Evolutionary conservation across 192 early-diverging fungal species (phyloP).

Genomic region (Chytriomyces hyalinus): DNA sequence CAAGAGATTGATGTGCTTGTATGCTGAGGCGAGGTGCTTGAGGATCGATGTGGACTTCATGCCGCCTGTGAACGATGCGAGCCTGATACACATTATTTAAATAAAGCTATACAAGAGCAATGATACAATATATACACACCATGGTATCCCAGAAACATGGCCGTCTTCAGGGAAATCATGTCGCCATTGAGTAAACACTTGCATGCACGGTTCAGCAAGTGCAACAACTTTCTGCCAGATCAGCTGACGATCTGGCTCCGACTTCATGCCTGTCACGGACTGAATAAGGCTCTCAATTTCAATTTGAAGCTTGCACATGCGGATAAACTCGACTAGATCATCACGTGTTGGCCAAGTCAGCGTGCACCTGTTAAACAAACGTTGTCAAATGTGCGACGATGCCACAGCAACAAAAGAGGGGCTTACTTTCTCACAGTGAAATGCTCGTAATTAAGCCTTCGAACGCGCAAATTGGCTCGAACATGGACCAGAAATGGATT

Average conservation of each 20-base stretch:
- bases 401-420: background rate
- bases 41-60: constrained; percentile 36
- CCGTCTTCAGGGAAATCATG: background rate
- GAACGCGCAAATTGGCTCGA: constrained; percentile 43
- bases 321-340: constrained; percentile 37
- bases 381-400: too few relatives aligned
- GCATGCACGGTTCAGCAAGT: constrained; percentile 7
- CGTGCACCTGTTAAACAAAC: background rate
- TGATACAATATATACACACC: constrained; percentile 23
- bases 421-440: constrained; percentile 23
- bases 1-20: constrained; percentile 10
- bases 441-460: background rate
- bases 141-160: constrained; percentile 52
- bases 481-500: constrained; percentile 48
- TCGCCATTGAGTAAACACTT: constrained; percentile 1
- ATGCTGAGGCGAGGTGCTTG: background rate
- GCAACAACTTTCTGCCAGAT: constrained; percentile 4
- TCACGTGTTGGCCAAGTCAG: constrained; percentile 45
- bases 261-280: background rate
- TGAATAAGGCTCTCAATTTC: background rate
- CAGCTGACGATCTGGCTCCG: background rate
- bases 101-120: constrained; percentile 43
- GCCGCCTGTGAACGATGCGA: constrained; percentile 43
- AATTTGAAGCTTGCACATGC: constrained; percentile 12
- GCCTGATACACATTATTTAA: constrained; percentile 1